phyloP scores from a whole-genome alignment of 176 grass and related monocot species.

The Puya raimondii region DNA sequence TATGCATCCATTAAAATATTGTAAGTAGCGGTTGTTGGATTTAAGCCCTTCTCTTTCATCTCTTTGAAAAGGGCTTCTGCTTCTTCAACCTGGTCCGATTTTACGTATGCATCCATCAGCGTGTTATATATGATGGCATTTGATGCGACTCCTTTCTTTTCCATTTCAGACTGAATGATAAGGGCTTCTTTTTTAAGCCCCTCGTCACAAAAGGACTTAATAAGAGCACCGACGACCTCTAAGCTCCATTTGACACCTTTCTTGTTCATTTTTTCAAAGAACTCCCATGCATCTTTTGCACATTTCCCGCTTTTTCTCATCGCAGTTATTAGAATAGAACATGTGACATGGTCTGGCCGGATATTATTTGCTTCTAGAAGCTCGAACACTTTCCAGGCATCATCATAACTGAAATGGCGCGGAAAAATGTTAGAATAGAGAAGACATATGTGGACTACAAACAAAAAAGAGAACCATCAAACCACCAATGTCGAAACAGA shows the following conservation, averaged over 20 bases:
- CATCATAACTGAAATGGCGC: conserved; percentile 47
- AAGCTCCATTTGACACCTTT: conserved; percentile 84
- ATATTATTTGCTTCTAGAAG: conserved; percentile 74
- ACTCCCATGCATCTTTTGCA: conserved; percentile 82
- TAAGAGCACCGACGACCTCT: conserved; percentile 42
- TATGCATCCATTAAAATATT: conserved; percentile 94
- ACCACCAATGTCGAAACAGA: no score
- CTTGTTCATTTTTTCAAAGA: conserved; percentile 64
- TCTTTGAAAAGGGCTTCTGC: conserved; percentile 76
- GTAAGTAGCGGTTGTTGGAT: conserved; percentile 51
- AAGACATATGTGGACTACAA: not conserved
- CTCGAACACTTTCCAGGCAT: conserved; percentile 64
- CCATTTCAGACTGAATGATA: conserved; percentile 86
- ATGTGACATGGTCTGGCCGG: conserved; percentile 59
- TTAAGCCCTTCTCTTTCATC: conserved; percentile 65
- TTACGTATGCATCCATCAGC: conserved; percentile 55
- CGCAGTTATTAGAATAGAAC: conserved; percentile 58
- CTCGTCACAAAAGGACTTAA: conserved; percentile 65
- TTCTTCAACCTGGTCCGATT: conserved; percentile 64
- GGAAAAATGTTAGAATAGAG: not conserved
- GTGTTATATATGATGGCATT: conserved; percentile 56
- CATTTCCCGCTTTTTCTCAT: conserved; percentile 50
- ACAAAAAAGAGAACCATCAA: not conserved
- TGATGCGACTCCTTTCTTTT: conserved; percentile 68
- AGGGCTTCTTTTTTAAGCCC: conserved; percentile 78